These are phyloP conservation scores for Sphaerulina musiva DNA, from an alignment of 2,329 filamentous ascomycete genomes.

Conservation along the genomic window DNA sequence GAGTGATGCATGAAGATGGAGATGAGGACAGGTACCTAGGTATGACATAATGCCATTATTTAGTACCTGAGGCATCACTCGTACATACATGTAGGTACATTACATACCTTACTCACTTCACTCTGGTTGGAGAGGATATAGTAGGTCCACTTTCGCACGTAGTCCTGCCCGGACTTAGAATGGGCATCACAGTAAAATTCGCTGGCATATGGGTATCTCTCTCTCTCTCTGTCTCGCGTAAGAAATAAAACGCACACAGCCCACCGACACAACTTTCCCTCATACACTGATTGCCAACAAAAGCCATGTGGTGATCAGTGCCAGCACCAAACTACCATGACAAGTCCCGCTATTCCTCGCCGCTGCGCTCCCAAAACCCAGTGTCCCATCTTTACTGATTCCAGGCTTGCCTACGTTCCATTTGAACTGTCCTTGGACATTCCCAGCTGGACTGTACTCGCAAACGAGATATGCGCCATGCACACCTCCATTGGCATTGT, in stretches of 20 bases:
- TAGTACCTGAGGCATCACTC: too few species aligned
- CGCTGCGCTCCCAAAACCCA: neutral
- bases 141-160: too few species aligned
- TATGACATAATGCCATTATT: too few species aligned
- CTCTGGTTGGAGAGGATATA: too few species aligned
- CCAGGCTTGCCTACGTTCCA: slow-evolving; percentile 32
- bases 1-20: too few species aligned
- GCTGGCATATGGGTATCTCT: too few species aligned
- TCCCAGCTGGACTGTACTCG: slow-evolving; percentile 37
- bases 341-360: neutral
- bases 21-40: too few species aligned
- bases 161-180: too few species aligned
- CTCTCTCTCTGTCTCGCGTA: too few species aligned
- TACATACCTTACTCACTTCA: too few species aligned
- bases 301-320: neutral
- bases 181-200: too few species aligned
- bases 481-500: slow-evolving; percentile 12
- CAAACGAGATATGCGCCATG: slow-evolving; percentile 33
- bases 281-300: neutral
- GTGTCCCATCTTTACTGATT: slow-evolving; percentile 19
- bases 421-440: slow-evolving; percentile 32
- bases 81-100: too few species aligned
- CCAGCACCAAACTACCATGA: neutral
- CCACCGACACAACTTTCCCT: neutral
- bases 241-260: neutral